Base-by-base conservation (phyloP, 1,139 yeast genomes). In the Keqinozyma sinolaborantium region DNA sequence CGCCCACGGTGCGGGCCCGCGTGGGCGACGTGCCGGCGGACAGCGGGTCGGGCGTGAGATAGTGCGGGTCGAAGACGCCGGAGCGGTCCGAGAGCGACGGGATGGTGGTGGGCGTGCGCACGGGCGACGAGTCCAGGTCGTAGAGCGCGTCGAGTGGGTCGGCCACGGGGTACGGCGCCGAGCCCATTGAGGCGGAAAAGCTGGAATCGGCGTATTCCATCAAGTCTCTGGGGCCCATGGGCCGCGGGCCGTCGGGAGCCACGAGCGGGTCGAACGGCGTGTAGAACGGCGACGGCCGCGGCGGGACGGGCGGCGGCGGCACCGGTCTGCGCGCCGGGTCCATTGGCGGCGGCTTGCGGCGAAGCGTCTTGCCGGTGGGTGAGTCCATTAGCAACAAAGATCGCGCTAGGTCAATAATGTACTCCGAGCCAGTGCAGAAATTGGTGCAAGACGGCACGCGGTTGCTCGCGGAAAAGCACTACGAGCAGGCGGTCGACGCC, bases 401-500 rank as follows among this genome's bases (percentile, higher is more conserved):
- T n/a, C n/a, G n/a, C n/a, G n/a, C n/a, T n/a, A n/a, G n/a, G n/a
- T n/a, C 23, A 19, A 19, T 15, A 13, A 41, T 39, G 41, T 42
- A 38, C 27, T 32, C 42, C 4, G 44, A 43, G 30, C 33, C 34
- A 33, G 40, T 45, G 3, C 44, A 41, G 16, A 32, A 33, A 18
- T 25, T 60, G 50, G 39, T 54, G 56, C 23, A 48, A 2, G 69
- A 62, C 32, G 60, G 80, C 30, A 58, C 64, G 33, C 60, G 61
- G 29, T 51, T 77, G 21, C 56, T 83, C 6, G 69, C 73, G 2
- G 74, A 74, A 27, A 79, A 78, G 48, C 68, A 81, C 28, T 87
- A 67, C 51, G 94, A 82, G 28, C 54, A 56, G 16, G 90, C 97
- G 0, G 78, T 78, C 1, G 87, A 79, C 37, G 64, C 67, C 35